These are phyloP conservation scores for Vanderwaltozyma verrucispora DNA, from an alignment of 805 yeast genomes.

Conservation along the genomic window DNA sequence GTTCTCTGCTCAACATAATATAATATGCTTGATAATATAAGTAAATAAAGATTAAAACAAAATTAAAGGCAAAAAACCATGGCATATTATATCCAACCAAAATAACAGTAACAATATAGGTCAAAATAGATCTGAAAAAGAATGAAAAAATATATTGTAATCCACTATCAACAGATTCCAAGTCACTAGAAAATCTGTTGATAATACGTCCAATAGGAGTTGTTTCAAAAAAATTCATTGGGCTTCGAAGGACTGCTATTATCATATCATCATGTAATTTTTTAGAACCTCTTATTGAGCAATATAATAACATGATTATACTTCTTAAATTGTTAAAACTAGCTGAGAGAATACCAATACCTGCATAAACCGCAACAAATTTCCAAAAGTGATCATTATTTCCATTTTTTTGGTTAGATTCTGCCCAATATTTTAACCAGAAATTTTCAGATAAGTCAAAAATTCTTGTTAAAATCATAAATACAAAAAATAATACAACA, in stretches of 20 bases:
- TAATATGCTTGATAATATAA: constrained; percentile 62
- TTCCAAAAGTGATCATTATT: constrained; percentile 33
- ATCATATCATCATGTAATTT: constrained; percentile 51
- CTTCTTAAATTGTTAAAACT: constrained; percentile 37
- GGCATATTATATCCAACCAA: constrained; percentile 50
- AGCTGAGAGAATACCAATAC: constrained; percentile 45
- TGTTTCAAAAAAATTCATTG: constrained; percentile 59
- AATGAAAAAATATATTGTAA: constrained; percentile 45
- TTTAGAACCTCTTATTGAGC: constrained; percentile 48
- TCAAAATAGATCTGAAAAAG: constrained; percentile 36
- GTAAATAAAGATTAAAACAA: constrained; percentile 42
- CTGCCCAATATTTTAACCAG: constrained; percentile 67
- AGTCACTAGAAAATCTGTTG: constrained; percentile 56
- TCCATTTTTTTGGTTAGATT: constrained; percentile 34
- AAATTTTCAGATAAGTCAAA: constrained; percentile 38
- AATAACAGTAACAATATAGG: constrained; percentile 38
- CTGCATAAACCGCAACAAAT: constrained; percentile 45
- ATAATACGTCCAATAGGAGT: constrained; percentile 60
- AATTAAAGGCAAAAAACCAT: constrained; percentile 37
- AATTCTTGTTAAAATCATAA: constrained; percentile 30
- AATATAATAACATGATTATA: constrained; percentile 39
- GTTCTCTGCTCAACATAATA: constrained; percentile 61
- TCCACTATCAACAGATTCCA: constrained; percentile 43
- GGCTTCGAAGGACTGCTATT: constrained; percentile 40
- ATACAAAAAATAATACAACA: constrained; percentile 31